Evolutionary conservation across 1,284 basidiomycete species (phyloP), one percentile per base, ranked within the genome.

Genomic region (Phlebopus sp.): DNA sequence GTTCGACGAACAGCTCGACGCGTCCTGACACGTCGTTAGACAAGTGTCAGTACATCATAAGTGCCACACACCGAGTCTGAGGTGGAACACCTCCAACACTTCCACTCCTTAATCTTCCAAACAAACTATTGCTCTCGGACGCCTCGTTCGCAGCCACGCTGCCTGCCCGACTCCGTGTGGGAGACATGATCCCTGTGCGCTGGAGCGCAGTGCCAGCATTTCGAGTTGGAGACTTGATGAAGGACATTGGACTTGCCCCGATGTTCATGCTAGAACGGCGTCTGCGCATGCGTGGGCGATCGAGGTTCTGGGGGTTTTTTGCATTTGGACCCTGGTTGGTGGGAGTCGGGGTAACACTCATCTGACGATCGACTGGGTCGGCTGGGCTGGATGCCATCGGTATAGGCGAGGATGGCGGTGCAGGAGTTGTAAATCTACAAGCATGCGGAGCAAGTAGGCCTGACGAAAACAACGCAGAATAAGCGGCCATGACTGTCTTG

Each of bases 391-490:
- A 18, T 29, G 64, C 49, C 5, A 63, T 50, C 4, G 59, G 66
- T 14, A 69, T 60, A 1, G 72, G 63, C 1, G 73, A 69, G 3
- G 72, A 68, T 1, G 69, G 58, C 1, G 63, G 48, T 5, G 59
- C 58, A 4, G 69, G 69, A 9, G 69, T 56, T 32, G 58, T 55
- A 34, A 54, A 55, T 55, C 59, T 56, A 14, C 57, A 46, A 37
- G 64, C 46, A 42, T 63, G 63, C 4, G 73, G 66, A 9, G 80
- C 79, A 31, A 80, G 76, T 25, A 82, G 70, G 17, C 80, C 80
- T 32, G 81, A 81, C 11, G 80, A 78, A 63, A 82, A 82, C 58
- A 82, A 79, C 6, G 74, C 63, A 35, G 81, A 82, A 55, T 82
- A 82, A 0, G 74, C 68, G 15, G 71, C 60, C 74, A 76, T 76